Evolutionary conservation across 2,329 filamentous ascomycete species (phyloP).

Genomic region (Blastomyces emzantsi): DNA sequence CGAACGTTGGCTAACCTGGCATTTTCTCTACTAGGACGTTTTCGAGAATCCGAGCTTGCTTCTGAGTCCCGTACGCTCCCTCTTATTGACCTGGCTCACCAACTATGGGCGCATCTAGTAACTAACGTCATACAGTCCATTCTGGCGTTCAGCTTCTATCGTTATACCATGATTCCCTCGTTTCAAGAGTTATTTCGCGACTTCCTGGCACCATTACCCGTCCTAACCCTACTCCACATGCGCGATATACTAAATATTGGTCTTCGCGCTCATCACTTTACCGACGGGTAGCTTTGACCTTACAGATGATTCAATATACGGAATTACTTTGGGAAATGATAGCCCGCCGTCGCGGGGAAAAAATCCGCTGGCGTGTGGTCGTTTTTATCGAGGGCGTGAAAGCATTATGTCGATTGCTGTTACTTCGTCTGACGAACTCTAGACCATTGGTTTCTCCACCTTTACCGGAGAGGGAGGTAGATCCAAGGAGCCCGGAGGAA

Average conservation of each 20-base stretch:
- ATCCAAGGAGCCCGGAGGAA: constrained; percentile 52
- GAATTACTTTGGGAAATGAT: constrained; percentile 97
- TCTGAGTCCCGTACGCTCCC: constrained; percentile 63
- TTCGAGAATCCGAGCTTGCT: constrained; percentile 76
- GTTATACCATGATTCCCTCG: constrained; percentile 83
- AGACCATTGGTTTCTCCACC: constrained; percentile 74
- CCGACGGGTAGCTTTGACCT: constrained; percentile 65
- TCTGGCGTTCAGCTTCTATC: constrained; percentile 83
- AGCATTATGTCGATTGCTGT: constrained; percentile 68
- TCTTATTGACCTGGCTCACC: constrained; percentile 17
- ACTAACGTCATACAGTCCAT: constrained; percentile 49
- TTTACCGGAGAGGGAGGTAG: constrained; percentile 73
- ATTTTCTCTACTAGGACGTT: constrained; percentile 27
- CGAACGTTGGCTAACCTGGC: neutral
- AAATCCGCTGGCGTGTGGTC: constrained; percentile 74
- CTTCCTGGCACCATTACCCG: constrained; percentile 45
- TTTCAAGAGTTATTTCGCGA: constrained; percentile 55
- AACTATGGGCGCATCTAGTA: constrained; percentile 19
- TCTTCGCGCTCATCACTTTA: constrained; percentile 59
- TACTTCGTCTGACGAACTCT: constrained; percentile 74
- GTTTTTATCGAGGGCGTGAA: constrained; percentile 79
- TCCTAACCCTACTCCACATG: constrained; percentile 48
- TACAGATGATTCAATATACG: constrained; percentile 90
- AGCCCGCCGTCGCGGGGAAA: constrained; percentile 73
- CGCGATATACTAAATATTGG: constrained; percentile 57